Percentiles rank a stretch among this genome's conserved stretches.
phyloP scores from a whole-genome alignment of 257 asterid species.

The Penstemon davidsonii region DNA sequence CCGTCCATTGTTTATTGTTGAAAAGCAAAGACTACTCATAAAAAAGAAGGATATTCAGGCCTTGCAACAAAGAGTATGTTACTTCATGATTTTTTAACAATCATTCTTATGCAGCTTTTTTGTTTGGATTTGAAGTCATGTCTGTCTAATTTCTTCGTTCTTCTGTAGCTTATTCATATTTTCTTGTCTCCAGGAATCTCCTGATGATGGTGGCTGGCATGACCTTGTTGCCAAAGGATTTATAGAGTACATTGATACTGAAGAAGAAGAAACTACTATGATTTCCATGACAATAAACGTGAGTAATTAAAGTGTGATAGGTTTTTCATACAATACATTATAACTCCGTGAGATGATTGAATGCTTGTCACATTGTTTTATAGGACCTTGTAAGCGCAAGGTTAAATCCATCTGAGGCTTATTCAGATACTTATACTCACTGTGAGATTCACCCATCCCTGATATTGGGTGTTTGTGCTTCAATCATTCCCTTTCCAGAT shows the following conservation, averaged over 20 bases:
- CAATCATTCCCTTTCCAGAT: constrained; percentile 97
- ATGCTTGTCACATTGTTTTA: constrained; percentile 20
- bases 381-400: constrained; percentile 87
- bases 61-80: constrained; percentile 82
- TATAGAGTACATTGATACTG: constrained; percentile 90
- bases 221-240: constrained; percentile 84
- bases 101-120: neutral
- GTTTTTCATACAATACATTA: constrained; percentile 3
- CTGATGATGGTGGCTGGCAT: constrained; percentile 95
- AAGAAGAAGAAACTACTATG: constrained; percentile 98
- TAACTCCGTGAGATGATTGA: constrained; percentile 30
- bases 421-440: constrained; percentile 88
- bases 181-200: constrained; percentile 61
- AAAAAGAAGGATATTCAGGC: constrained; percentile 80
- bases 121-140: neutral
- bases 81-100: neutral
- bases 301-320: constrained; percentile 33
- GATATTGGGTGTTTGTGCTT: constrained; percentile 97
- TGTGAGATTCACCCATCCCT: constrained; percentile 97
- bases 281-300: constrained; percentile 96
- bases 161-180: constrained; percentile 17
- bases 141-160: constrained; percentile 5
- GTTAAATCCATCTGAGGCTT: constrained; percentile 74
- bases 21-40: constrained; percentile 83
- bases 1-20: constrained; percentile 95